Evolutionary conservation across 1,139 yeast species (phyloP).

Genomic region (Oligophagozyma castellii): DNA sequence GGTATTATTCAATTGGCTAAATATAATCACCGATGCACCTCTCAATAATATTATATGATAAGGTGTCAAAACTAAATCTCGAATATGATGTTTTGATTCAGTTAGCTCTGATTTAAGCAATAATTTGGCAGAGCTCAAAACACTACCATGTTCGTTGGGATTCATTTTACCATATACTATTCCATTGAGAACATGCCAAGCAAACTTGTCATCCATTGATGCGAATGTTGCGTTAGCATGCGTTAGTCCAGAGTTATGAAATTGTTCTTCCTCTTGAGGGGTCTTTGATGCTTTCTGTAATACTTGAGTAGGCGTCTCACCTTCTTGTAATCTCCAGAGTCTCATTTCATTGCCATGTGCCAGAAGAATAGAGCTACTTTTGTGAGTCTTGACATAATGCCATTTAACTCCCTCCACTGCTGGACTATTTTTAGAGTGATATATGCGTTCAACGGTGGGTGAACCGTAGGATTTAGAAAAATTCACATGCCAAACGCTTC

Average conservation of each 20-base stretch:
- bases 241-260: no score
- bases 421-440: no score
- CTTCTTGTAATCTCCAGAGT: no score
- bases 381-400: no score
- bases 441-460: no score
- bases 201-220: constrained; percentile 25
- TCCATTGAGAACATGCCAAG: constrained; percentile 35
- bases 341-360: no score
- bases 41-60: constrained; percentile 39
- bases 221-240: no score
- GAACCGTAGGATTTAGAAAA: no score
- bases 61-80: constrained; percentile 33
- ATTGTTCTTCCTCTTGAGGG: constrained; percentile 25
- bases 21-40: constrained; percentile 30
- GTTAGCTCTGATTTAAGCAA: constrained; percentile 30
- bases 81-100: constrained; percentile 23
- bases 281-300: constrained; percentile 7
- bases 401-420: no score
- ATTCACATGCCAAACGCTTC: no score
- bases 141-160: constrained; percentile 5
- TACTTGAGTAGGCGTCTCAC: constrained; percentile 2
- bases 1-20: constrained; percentile 38
- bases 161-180: constrained; percentile 29
- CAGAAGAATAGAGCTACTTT: no score
- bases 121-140: constrained; percentile 26